Evolutionary conservation across 1,139 yeast genomes (phyloP), one percentile per base, ranked within the genome.

Genomic region (Taphrina deformans): DNA sequence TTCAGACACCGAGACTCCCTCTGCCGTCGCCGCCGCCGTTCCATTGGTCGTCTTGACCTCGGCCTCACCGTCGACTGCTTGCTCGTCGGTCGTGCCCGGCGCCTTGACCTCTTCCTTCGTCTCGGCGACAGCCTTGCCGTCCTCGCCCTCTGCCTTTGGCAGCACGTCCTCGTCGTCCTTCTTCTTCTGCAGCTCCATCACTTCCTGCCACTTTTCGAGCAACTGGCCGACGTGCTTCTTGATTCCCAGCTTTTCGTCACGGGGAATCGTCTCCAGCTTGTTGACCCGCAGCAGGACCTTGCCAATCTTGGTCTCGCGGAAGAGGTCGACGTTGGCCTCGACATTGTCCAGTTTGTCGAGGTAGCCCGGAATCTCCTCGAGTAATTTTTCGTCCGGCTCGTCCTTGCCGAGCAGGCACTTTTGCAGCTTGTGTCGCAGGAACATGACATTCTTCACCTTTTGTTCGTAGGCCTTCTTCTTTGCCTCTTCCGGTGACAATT

Each of bases 301-400:
- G 38, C 65, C 65, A 59, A 65, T 60, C 52, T 65, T 65, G 45
- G 67, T 65, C 55, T 61, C 62, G 14, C 65, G 41, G 29, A 61
- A 61, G 10, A 61, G 31, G 21, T 44, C 53, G 21, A 61, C 53
- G 40, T 44, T 44, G 21, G 40, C 33, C 40, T 53, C 65, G 44
- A 52, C 27, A 7, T 14, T 18, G 46, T 52, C 56, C 40, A 61
- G 44, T 29, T 52, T 41, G 53, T 53, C 48, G 24, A 61, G 46
- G 27, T 45, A 61, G 35, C 65, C 55, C n/a, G 59, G 59, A 23
- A 61, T 46, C 23, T 52, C 58, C 16, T 61, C 59, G 46, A 61
- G 24, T 27, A 51, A 26, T 18, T 52, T 24, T 23, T 60, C 66
- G 52, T 56, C 60, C 27, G 65, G 65, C 18, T 16, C 44, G n/a